phyloP scores from a whole-genome alignment of 2,329 filamentous ascomycete species.

The Aspergillus phoenicis region DNA sequence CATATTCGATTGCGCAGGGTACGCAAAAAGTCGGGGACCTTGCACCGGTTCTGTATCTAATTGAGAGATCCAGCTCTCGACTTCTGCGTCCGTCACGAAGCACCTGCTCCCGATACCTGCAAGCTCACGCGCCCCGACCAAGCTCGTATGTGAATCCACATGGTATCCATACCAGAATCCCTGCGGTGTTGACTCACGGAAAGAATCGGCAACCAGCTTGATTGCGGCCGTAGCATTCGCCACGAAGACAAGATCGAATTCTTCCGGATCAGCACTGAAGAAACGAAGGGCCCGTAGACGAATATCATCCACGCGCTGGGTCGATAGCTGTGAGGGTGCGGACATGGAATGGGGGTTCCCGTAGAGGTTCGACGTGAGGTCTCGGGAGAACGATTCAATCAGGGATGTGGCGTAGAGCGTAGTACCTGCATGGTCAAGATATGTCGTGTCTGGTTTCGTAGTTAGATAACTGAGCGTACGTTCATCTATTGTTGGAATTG shows the following conservation, averaged over 20 bases:
- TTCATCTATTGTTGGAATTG: background rate
- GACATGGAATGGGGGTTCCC: slow-evolving; percentile 93
- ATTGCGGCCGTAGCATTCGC: slow-evolving; percentile 89
- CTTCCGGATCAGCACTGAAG: slow-evolving; percentile 76
- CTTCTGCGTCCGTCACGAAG: slow-evolving; percentile 63
- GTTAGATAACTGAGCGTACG: background rate
- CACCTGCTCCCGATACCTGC: slow-evolving; percentile 64
- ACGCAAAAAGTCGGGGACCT: slow-evolving; percentile 65
- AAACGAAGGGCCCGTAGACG: slow-evolving; percentile 71
- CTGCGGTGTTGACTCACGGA: slow-evolving; percentile 63
- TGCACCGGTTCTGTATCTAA: slow-evolving; percentile 20
- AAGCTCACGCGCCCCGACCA: slow-evolving; percentile 78
- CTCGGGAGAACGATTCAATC: slow-evolving; percentile 75
- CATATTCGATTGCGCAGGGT: slow-evolving; percentile 92
- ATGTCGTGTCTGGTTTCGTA: slow-evolving; percentile 63
- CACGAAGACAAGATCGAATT: slow-evolving; percentile 88
- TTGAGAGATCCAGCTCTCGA: slow-evolving; percentile 65
- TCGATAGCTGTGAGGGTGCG: slow-evolving; percentile 74
- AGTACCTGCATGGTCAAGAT: slow-evolving; percentile 96
- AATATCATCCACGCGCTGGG: slow-evolving; percentile 73
- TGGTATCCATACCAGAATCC: slow-evolving; percentile 87
- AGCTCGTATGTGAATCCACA: slow-evolving; percentile 79
- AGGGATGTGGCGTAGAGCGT: slow-evolving; percentile 78
- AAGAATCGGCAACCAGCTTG: slow-evolving; percentile 79
- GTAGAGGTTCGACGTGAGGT: slow-evolving; percentile 77